phyloP scores from a whole-genome alignment of 441 rosid genomes.

The Populus hybrid region DNA sequence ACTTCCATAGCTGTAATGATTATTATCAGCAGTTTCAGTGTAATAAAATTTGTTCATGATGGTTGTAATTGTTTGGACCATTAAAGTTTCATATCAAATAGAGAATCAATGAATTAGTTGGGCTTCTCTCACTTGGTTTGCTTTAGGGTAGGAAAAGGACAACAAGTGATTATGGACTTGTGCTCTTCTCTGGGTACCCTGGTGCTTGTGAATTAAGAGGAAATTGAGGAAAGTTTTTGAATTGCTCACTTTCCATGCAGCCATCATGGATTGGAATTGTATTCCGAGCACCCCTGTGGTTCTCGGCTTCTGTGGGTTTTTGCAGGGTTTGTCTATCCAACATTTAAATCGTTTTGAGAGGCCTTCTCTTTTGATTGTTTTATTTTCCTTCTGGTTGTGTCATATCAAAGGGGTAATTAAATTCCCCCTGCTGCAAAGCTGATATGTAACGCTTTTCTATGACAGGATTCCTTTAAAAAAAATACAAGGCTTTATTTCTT shows the following conservation, averaged over 20 bases:
- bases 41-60: not conserved
- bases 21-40: not conserved
- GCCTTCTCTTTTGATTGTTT: not conserved
- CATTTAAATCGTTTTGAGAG: not conserved
- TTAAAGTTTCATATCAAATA: not conserved
- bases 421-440: not conserved
- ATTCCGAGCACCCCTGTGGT: not conserved
- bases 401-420: not conserved
- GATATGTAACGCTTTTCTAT: not conserved
- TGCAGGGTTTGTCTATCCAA: not conserved
- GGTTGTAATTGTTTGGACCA: not conserved
- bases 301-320: not conserved
- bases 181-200: not conserved
- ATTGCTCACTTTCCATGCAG: not conserved
- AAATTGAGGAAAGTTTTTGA: not conserved
- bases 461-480: not conserved
- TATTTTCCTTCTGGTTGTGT: not conserved
- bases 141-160: not conserved
- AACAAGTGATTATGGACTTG: not conserved
- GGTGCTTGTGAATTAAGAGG: not conserved
- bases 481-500: not conserved
- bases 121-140: not conserved
- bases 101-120: not conserved
- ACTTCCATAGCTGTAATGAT: not conserved
- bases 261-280: not conserved